A percentile compares a stretch with the other conserved stretches of the same genome.
Conservation (phyloP, 1,284 basidiomycete genomes). For the Mycena citricolor region DNA sequence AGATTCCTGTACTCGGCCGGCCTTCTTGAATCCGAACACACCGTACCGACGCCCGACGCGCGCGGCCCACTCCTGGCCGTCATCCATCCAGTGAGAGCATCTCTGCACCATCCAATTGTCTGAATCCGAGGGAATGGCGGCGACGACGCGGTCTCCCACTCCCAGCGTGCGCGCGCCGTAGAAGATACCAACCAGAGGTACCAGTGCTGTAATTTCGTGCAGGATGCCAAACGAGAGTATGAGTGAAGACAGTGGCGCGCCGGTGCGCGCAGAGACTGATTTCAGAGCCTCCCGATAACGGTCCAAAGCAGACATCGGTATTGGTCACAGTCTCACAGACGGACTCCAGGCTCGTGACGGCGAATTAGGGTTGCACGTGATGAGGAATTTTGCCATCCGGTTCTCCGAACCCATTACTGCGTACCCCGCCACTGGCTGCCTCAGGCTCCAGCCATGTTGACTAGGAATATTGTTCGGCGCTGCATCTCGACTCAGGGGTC, state of each 20-base stretch:
- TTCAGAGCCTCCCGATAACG: conserved; percentile 54
- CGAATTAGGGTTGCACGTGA: not conserved
- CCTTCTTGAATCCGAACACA: conserved; percentile 76
- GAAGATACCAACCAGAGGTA: conserved; percentile 77
- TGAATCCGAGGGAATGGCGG: conserved; percentile 28
- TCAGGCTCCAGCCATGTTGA: not conserved
- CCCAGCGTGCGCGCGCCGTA: conserved; percentile 69
- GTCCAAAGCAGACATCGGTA: conserved; percentile 6
- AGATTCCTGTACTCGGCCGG: conserved; percentile 27
- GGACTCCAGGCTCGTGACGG: not conserved
- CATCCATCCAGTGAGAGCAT: conserved; percentile 57
- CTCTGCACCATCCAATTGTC: conserved; percentile 25
- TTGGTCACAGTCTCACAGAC: too few relatives aligned
- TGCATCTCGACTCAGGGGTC: too few relatives aligned
- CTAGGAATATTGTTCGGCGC: conserved; percentile 1
- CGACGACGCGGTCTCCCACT: conserved; percentile 68
- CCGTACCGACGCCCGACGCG: conserved; percentile 80
- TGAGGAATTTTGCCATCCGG: not conserved
- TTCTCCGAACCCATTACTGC: not conserved
- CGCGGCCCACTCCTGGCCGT: conserved; percentile 72
- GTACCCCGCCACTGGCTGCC: not conserved
- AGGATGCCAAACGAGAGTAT: conserved; percentile 79
- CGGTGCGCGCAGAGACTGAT: conserved; percentile 60
- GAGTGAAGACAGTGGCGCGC: conserved; percentile 76
- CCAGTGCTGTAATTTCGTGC: conserved; percentile 85